Evolutionary conservation across 2,329 filamentous ascomycete genomes (phyloP).

Genomic region (Beauveria scarabaeidicola): DNA sequence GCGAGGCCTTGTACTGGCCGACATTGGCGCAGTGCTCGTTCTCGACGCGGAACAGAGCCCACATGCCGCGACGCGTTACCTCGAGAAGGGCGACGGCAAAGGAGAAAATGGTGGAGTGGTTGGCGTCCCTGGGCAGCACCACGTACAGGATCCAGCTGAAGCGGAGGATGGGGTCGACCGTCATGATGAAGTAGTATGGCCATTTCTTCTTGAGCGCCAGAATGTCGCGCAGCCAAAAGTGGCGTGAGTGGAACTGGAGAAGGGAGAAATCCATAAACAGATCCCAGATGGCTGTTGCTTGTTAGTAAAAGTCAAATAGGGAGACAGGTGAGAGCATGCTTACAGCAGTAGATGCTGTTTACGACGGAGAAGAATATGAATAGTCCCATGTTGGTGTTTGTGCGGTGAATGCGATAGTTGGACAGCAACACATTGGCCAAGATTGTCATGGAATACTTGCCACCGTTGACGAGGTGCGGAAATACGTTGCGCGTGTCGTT

Average conservation of each 20-base stretch:
- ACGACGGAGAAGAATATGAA: constrained; percentile 76
- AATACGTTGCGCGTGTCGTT: constrained; percentile 79
- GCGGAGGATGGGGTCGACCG: constrained; percentile 73
- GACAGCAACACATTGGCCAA: constrained; percentile 70
- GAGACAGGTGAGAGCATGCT: constrained; percentile 22
- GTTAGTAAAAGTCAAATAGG: constrained; percentile 1
- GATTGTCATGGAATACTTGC: constrained; percentile 84
- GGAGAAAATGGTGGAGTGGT: constrained; percentile 75
- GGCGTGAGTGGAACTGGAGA: constrained; percentile 64
- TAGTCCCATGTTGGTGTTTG: constrained; percentile 48
- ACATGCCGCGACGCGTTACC: constrained; percentile 76
- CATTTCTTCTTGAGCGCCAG: constrained; percentile 70
- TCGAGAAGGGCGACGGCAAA: constrained; percentile 75
- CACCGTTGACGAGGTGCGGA: constrained; percentile 85
- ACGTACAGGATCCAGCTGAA: constrained; percentile 95
- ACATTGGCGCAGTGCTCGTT: constrained; percentile 97
- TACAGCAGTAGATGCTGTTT: constrained; percentile 75
- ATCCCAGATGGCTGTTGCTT: constrained; percentile 69
- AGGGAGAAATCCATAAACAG: constrained; percentile 93
- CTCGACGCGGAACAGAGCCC: constrained; percentile 89
- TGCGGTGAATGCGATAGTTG: constrained; percentile 68
- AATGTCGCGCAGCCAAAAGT: constrained; percentile 64
- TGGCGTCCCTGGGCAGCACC: constrained; percentile 68
- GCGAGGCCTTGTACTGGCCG: constrained; percentile 75
- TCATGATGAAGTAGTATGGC: constrained; percentile 81